Conservation (phyloP, 2,329 filamentous ascomycete species). For the Alternaria arborescens region DNA sequence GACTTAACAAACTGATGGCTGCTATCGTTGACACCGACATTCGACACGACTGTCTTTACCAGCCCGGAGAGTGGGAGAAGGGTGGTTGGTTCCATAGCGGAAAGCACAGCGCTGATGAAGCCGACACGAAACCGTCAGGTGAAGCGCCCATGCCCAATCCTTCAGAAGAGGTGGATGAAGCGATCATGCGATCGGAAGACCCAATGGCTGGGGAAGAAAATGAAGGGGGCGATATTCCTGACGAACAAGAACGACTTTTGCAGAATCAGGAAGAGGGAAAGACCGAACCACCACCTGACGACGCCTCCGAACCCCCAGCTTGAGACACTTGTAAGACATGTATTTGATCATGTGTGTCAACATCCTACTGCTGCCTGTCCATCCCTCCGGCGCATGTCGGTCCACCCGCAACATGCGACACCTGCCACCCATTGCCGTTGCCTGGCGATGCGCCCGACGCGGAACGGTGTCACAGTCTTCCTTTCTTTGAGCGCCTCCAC, state of each 20-base stretch:
- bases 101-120: slow-evolving; percentile 49
- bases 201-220: slow-evolving; percentile 28
- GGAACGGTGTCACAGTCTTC: neutral
- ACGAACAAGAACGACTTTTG: slow-evolving; percentile 36
- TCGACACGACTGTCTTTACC: slow-evolving; percentile 71
- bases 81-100: slow-evolving; percentile 80
- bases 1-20: slow-evolving; percentile 72
- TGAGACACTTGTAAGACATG: neutral
- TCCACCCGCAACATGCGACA: neutral
- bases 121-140: slow-evolving; percentile 47
- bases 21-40: slow-evolving; percentile 71
- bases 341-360: neutral
- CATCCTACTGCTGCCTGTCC: neutral
- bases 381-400: neutral
- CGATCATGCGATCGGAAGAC: slow-evolving; percentile 31
- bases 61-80: slow-evolving; percentile 78
- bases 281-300: slow-evolving; percentile 10
- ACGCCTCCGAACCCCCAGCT: slow-evolving; percentile 6
- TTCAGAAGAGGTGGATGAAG: slow-evolving; percentile 27
- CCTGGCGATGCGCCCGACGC: neutral
- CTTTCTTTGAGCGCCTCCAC: neutral
- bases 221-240: slow-evolving; percentile 23
- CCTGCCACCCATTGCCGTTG: neutral
- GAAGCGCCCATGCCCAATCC: slow-evolving; percentile 29
- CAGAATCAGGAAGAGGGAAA: slow-evolving; percentile 21